Evolutionary conservation across 345 rosid species (phyloP).

Genomic region (Eutrema japonicum): DNA sequence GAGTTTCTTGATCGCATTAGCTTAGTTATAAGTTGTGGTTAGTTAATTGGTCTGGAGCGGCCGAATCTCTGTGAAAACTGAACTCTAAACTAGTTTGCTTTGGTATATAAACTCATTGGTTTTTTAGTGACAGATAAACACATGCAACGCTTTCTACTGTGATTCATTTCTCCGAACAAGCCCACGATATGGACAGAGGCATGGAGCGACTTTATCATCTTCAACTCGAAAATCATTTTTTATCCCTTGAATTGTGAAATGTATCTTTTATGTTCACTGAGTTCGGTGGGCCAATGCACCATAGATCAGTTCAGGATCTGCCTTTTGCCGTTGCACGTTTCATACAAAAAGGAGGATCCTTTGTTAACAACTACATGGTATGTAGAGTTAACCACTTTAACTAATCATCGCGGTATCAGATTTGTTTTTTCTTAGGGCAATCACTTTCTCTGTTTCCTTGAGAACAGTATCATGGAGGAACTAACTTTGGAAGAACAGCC

Average conservation of each 20-base stretch:
- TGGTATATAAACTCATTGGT: conserved; percentile 21
- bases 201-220: conserved; percentile 60
- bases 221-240: conserved; percentile 12
- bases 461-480: conserved; percentile 96
- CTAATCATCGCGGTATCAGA: not conserved
- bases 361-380: conserved; percentile 97
- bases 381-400: conserved; percentile 13
- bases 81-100: conserved; percentile 12
- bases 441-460: conserved; percentile 25
- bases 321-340: conserved; percentile 95
- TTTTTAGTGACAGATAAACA: conserved; percentile 72
- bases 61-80: not conserved
- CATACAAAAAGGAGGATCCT: conserved; percentile 97
- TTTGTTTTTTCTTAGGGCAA: not conserved
- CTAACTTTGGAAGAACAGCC: conserved; percentile 96
- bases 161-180: conserved; percentile 94
- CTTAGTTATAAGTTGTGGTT: not conserved
- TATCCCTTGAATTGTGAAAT: conserved; percentile 5
- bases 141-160: conserved; percentile 99
- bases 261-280: conserved; percentile 74
- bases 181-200: conserved; percentile 99
- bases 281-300: conserved; percentile 92
- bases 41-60: not conserved
- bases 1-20: not conserved
- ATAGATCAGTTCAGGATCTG: conserved; percentile 96